Conservation (phyloP, 2,329 filamentous ascomycete species). For the Penicillium psychrosexuale region DNA sequence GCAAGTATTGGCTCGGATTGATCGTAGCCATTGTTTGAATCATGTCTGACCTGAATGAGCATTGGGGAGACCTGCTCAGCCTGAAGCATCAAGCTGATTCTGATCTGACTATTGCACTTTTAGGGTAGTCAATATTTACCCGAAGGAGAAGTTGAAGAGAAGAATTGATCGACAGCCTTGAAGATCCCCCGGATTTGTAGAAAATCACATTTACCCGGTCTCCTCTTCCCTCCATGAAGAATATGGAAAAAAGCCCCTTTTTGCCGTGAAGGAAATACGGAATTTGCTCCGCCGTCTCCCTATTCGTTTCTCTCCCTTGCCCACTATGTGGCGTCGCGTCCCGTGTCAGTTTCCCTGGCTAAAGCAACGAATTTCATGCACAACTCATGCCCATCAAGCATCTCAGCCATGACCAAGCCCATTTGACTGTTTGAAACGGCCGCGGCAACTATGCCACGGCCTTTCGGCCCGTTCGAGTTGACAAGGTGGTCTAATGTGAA, state of each 20-base stretch:
- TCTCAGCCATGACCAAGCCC: background rate
- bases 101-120: background rate
- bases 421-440: conserved; percentile 1
- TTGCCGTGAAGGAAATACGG: conserved; percentile 13
- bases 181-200: background rate
- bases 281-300: conserved; percentile 6
- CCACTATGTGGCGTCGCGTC: background rate
- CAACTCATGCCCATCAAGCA: background rate
- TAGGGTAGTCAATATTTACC: background rate
- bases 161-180: background rate
- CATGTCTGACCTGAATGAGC: background rate
- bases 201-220: conserved; percentile 4
- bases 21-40: background rate
- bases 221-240: background rate
- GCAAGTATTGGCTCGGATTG: no score
- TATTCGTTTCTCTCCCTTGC: background rate
- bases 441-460: conserved; percentile 22
- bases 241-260: conserved; percentile 1
- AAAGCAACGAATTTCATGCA: background rate
- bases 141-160: background rate
- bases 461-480: conserved; percentile 9
- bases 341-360: background rate
- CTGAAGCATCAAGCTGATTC: background rate
- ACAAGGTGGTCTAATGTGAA: background rate
- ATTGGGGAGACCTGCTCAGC: background rate